A percentile compares a stretch with the other conserved stretches of the same genome.
Conservation (phyloP, 2,329 filamentous ascomycete genomes). For the Fusarium sp. region DNA sequence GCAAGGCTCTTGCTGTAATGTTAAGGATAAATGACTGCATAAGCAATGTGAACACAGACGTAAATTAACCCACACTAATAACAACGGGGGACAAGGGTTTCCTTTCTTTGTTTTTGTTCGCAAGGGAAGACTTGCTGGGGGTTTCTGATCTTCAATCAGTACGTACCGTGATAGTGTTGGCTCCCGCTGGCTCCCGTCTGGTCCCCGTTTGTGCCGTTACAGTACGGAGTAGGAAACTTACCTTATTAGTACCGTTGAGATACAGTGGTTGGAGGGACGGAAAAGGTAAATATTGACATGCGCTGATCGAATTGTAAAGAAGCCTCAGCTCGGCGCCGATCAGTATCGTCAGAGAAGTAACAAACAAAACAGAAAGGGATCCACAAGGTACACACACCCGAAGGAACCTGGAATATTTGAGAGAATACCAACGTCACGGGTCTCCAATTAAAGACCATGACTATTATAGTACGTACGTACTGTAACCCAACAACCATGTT, state of each 20-base stretch:
- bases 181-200: conserved; percentile 28
- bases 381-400: neutral
- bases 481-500: neutral
- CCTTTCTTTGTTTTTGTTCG: conserved; percentile 13
- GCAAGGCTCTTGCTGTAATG: neutral
- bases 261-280: conserved; percentile 6
- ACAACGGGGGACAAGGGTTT: neutral
- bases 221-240: neutral
- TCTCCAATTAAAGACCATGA: conserved; percentile 3
- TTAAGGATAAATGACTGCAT: conserved; percentile 2
- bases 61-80: conserved; percentile 7
- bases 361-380: neutral
- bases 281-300: conserved; percentile 7
- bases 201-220: conserved; percentile 25
- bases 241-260: conserved; percentile 9
- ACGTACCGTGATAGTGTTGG: conserved; percentile 14
- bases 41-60: conserved; percentile 17
- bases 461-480: conserved; percentile 1
- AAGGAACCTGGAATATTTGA: neutral
- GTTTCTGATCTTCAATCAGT: conserved; percentile 13
- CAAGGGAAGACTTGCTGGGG: conserved; percentile 19
- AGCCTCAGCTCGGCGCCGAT: neutral
- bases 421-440: conserved; percentile 5
- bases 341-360: neutral
- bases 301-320: neutral